Evolutionary conservation across 257 asterid species (phyloP).

Genomic region (Nicotiana knightiana): DNA sequence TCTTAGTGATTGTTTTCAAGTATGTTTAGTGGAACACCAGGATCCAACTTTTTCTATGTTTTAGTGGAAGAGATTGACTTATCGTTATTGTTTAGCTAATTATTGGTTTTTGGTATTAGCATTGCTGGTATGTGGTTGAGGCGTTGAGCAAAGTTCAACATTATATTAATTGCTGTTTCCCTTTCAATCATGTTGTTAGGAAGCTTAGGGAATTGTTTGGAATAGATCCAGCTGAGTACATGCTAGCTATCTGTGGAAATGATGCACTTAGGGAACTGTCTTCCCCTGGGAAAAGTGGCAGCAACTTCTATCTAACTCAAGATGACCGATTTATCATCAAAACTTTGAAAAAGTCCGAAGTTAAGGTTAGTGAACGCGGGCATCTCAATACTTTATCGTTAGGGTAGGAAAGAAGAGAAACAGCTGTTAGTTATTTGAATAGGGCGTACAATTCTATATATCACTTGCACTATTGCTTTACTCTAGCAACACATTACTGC

Average conservation of each 20-base stretch:
- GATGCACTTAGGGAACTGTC: constrained; percentile 28
- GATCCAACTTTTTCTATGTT: background rate
- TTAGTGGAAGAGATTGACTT: background rate
- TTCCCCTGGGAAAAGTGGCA: constrained; percentile 35
- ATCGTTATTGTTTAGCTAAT: background rate
- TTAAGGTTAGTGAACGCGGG: constrained; percentile 19
- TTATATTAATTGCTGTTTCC: background rate
- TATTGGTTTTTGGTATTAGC: background rate
- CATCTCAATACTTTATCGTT: background rate
- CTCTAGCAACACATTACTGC: background rate
- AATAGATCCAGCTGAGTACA: constrained; percentile 29
- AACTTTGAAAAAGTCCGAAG: constrained; percentile 28
- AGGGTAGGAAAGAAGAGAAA: background rate
- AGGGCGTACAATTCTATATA: background rate
- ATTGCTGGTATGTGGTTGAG: background rate
- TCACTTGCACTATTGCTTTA: background rate
- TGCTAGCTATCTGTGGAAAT: constrained; percentile 26
- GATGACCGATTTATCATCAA: constrained; percentile 30
- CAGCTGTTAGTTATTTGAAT: constrained; percentile 1
- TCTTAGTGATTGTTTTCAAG: constrained; percentile 21
- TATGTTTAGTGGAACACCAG: background rate
- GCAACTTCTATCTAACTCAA: constrained; percentile 24
- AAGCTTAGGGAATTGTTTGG: constrained; percentile 22
- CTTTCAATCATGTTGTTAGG: background rate
- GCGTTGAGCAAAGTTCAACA: background rate